Evolutionary conservation across 23 red algal species (phyloP), one percentile per base, ranked within the genome.

Genomic region (Gracilariopsis chorda): DNA sequence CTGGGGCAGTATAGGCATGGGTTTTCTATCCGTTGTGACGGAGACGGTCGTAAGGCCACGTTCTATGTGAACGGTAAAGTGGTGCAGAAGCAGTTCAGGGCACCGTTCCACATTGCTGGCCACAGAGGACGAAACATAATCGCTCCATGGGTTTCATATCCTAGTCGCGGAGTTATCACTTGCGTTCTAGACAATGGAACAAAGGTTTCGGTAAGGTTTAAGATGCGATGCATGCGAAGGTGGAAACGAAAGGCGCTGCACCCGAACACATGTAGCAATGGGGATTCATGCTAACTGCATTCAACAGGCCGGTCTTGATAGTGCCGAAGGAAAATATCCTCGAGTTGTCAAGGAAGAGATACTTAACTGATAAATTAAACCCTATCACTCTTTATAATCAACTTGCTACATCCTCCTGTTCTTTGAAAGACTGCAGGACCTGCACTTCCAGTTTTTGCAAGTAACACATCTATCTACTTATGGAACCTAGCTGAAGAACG

Each of bases 51-150:
- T 25, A 73, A 73, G 40, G 28, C 40, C 1, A 46, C 67, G 7
- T 73, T 73, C 19, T 73, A 73, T 25, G 67, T 73, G 2, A 73
- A 73, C 14, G 67, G 67, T 25, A 36, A 73, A 25, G 28, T 73
- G 67, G 67, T 73, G 28, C 67, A 73, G 39, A 44, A 46, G 19
- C 28, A 73, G 39, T 73, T 73, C n/a, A 73, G 67, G 29, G 67
- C 67, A 2, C 67, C 67, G 17, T 73, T 73, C 28, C 67, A 73
- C 40, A 73, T 73, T 24, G 67, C 40, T 10, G 67, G 67, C 6
- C 20, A 73, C 9, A 73, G 19, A 10, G 67, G 67, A 10, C 67
- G 67, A 36, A 25, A 73, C 40, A 28, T 34, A 23, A 46, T 73
- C 19, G 40, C 67, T 9, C 67, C 67, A 7, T 73, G 67, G 67